phyloP scores from a whole-genome alignment of 2,329 filamentous ascomycete species.

The Coniochaeta sp. region DNA sequence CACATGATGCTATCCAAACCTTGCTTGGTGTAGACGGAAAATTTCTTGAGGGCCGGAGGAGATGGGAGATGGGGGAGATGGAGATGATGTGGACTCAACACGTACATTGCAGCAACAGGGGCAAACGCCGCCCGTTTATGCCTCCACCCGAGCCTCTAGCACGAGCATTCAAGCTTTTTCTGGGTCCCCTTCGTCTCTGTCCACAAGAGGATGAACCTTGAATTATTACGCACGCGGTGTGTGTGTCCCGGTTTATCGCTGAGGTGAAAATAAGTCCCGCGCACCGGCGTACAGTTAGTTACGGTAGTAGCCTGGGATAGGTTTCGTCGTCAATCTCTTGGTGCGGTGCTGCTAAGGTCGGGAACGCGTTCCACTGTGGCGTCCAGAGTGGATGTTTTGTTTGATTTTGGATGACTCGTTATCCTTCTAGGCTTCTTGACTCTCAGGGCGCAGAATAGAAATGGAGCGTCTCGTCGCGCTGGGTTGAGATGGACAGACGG shows the following conservation, averaged over 20 bases:
- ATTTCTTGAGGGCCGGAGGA: neutral
- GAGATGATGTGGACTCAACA: neutral
- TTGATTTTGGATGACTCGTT: neutral
- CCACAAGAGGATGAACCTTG: neutral
- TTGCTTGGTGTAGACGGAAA: neutral
- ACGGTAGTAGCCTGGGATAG: no score
- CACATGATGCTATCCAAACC: neutral
- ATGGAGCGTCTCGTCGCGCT: neutral
- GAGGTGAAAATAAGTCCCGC: neutral
- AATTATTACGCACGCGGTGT: neutral
- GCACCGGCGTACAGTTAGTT: neutral
- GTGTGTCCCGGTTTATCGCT: neutral
- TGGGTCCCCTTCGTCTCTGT: neutral
- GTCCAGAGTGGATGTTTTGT: neutral
- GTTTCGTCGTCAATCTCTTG: neutral
- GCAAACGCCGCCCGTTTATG: slow-evolving; percentile 4
- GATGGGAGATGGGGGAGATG: neutral
- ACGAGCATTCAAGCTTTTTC: slow-evolving; percentile 1
- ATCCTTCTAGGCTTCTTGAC: neutral
- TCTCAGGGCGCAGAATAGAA: neutral
- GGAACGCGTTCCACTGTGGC: neutral
- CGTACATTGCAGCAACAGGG: slow-evolving; percentile 9
- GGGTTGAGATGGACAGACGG: neutral
- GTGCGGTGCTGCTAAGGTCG: neutral
- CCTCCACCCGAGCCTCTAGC: slow-evolving; percentile 1